Conservation (phyloP, 148 eudicot species). For the Chenopodium berlandieri region DNA sequence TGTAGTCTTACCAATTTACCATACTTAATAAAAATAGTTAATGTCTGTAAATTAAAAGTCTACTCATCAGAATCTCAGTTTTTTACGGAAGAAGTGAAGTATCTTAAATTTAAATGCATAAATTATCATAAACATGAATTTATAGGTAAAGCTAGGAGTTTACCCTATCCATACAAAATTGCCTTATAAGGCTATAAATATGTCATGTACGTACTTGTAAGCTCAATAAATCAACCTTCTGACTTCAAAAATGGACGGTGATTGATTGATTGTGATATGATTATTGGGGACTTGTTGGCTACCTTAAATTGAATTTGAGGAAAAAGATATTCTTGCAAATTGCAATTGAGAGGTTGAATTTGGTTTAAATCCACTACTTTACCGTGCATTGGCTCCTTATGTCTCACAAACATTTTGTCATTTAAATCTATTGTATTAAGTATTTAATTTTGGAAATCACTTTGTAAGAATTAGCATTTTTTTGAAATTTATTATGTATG, state of each 20-base stretch:
- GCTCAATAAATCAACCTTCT: neutral
- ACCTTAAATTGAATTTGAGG: neutral
- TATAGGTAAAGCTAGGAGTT: neutral
- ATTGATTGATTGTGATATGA: constrained; percentile 12
- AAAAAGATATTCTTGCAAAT: neutral
- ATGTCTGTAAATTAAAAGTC: neutral
- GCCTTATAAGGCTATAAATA: no score
- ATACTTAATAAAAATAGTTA: neutral
- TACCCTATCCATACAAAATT: no score
- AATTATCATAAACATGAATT: no score
- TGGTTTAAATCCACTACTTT: no score
- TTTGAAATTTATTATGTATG: no score
- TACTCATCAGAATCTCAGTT: neutral
- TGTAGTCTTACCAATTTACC: neutral
- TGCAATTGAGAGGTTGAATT: no score
- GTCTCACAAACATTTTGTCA: no score
- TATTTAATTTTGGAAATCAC: no score
- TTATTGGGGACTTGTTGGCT: neutral
- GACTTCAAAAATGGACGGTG: neutral
- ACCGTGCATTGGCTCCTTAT: no score
- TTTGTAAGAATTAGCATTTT: no score
- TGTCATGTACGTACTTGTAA: neutral
- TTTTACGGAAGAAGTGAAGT: no score
- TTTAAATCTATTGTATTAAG: no score
- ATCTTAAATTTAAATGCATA: neutral